These are phyloP conservation scores for Aegilops speltoides DNA, from an alignment of 176 grass and related monocot genomes.

Conservation along the genomic window DNA sequence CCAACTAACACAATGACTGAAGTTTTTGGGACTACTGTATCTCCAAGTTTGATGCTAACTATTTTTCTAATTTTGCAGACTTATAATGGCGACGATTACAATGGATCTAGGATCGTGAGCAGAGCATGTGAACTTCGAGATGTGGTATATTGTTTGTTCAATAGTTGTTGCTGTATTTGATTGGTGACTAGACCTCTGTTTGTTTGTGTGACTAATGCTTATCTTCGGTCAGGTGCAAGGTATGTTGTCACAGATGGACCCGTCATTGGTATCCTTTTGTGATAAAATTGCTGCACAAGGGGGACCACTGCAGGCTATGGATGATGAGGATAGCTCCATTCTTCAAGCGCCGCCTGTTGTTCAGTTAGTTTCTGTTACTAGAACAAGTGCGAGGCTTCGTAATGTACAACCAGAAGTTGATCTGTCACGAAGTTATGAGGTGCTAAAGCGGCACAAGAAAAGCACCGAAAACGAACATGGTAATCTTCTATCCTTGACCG, in stretches of 20 bases:
- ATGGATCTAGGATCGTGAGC: conserved; percentile 90
- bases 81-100: conserved; percentile 92
- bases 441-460: conserved; percentile 76
- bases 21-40: conserved; percentile 15
- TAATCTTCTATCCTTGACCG: conserved; percentile 29
- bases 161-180: not conserved
- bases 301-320: conserved; percentile 51
- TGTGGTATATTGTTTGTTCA: conserved; percentile 61
- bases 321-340: conserved; percentile 55
- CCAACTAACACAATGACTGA: conserved; percentile 8
- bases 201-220: conserved; percentile 4
- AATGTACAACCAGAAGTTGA: conserved; percentile 92
- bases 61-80: conserved; percentile 40
- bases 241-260: conserved; percentile 99
- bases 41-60: conserved; percentile 10
- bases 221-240: conserved; percentile 68
- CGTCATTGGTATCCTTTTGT: conserved; percentile 85
- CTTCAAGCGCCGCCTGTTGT: conserved; percentile 74
- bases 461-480: conserved; percentile 66
- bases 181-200: not conserved
- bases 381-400: conserved; percentile 86
- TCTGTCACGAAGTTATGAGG: conserved; percentile 77
- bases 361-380: conserved; percentile 68
- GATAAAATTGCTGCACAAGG: conserved; percentile 90
- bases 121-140: conserved; percentile 96